Base-by-base conservation (phyloP, 2,329 filamentous ascomycete genomes). In the Mollisia scopiformis region DNA sequence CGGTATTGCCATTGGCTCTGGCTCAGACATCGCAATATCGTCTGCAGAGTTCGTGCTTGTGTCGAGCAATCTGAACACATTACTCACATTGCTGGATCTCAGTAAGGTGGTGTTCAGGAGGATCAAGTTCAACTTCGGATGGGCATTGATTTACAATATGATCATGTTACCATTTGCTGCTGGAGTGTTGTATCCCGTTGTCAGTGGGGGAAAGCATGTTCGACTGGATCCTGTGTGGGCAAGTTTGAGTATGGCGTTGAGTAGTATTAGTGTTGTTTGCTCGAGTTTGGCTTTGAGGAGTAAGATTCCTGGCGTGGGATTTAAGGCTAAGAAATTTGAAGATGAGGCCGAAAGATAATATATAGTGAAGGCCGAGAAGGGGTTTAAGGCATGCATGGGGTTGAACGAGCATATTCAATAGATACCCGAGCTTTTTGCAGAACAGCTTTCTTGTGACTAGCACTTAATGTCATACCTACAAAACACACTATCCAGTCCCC, bases 161-260 rank as follows among this genome's bases (percentile, higher is more conserved):
- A 75, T 84, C 58, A 84, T 87, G 16, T 76, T 91, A 60, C 88
- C 88, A 0, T 78, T 90, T 50, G 87, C 88, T 0, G 88, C 88
- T 0, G 88, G 88, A 0, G 83, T 86, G 1, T 75, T 90, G 50
- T 90, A 86, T 73, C 84, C 87, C 2, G 65, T 88, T 50, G 80
- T 79, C 50, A 73, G 74, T 3, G 70, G 72, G 1, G 82, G 80
- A 1, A 72, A 73, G 30, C 89, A 90, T 72, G 76, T 92, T 21
- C 78, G 84, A 62, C 76, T 93, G 50, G 88, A 91, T 73, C 90
- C 90, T 0, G 90, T 91, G 1, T 97, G 93, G 93, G 94, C 93
- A 5, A 89, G 88, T 66, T 76, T 97, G 73, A 93, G 93, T 1
- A 98, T 97, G 94, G 94, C 94, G 27, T 76, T 93, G 74, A 97